These are phyloP conservation scores for Nakaseomyces kungkrabaensis DNA, from an alignment of 1,139 yeast genomes.

Conservation along the genomic window DNA sequence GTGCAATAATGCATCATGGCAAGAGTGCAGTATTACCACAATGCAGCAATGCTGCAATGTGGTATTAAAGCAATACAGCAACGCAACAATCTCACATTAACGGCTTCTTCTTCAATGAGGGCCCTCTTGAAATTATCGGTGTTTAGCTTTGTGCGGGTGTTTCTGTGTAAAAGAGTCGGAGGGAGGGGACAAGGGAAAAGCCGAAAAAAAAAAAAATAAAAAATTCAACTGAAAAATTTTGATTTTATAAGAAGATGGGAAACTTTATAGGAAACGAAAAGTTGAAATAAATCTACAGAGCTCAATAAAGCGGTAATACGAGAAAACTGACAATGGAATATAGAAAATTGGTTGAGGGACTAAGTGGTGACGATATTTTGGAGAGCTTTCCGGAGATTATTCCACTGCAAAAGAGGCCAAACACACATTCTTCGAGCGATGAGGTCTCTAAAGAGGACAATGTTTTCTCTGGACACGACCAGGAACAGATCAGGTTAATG, in stretches of 20 bases:
- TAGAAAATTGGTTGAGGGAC: slow-evolving; percentile 44
- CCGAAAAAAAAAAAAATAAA: too few relatives aligned
- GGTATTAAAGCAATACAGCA: too few relatives aligned
- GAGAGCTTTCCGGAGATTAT: slow-evolving; percentile 55
- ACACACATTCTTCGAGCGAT: slow-evolving; percentile 25
- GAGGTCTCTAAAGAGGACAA: slow-evolving; percentile 14
- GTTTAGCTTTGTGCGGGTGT: neutral
- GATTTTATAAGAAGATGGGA: neutral
- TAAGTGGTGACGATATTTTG: slow-evolving; percentile 42
- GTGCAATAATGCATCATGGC: too few relatives aligned
- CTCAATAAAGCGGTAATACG: neutral
- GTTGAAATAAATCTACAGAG: neutral
- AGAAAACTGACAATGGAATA: slow-evolving; percentile 26
- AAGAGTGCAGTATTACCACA: too few relatives aligned
- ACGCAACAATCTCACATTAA: too few relatives aligned
- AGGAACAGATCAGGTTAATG: slow-evolving; percentile 90
- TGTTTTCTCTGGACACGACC: slow-evolving; percentile 75
- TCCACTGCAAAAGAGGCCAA: slow-evolving; percentile 29
- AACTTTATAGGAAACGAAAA: too few relatives aligned
- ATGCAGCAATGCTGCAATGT: too few relatives aligned
- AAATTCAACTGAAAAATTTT: neutral
- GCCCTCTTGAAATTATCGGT: neutral
- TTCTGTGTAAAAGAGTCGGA: neutral
- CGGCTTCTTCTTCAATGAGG: too few relatives aligned
- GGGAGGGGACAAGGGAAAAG: too few relatives aligned